A percentile compares a stretch with the other conserved stretches of the same genome.
These are phyloP conservation scores for Thymus mandschuricus DNA, from an alignment of 257 asterid genomes.

Conservation along the genomic window DNA sequence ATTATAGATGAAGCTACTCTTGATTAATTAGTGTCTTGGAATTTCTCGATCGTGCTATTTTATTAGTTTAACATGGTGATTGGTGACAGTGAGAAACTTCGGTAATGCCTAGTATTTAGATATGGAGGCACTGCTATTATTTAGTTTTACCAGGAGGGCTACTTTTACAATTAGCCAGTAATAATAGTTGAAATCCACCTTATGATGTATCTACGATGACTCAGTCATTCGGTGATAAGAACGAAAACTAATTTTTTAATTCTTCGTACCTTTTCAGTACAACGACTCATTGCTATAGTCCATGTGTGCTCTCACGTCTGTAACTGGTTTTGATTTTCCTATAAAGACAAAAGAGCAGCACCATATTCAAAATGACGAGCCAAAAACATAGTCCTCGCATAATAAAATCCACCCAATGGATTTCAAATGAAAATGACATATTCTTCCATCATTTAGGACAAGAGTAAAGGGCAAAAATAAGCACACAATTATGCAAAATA, in stretches of 20 bases:
- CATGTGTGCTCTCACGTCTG: conserved; percentile 11
- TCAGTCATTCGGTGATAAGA: background rate
- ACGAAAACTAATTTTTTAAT: background rate
- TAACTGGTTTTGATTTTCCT: conserved; percentile 15
- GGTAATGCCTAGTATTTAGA: too few relatives aligned
- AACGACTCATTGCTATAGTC: conserved; percentile 13
- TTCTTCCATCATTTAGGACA: conserved; percentile 22
- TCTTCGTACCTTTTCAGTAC: background rate
- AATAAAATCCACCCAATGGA: background rate
- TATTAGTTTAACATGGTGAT: too few relatives aligned
- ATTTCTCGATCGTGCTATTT: too few relatives aligned
- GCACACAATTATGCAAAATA: conserved; percentile 7
- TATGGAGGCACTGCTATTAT: background rate
- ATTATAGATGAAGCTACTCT: background rate
- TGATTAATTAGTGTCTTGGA: background rate
- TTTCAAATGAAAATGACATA: background rate
- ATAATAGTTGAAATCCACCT: background rate
- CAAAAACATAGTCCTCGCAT: conserved; percentile 1
- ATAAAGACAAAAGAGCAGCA: conserved; percentile 17
- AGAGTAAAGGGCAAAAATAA: background rate
- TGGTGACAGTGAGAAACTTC: too few relatives aligned
- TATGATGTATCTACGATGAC: background rate
- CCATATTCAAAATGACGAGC: conserved; percentile 6
- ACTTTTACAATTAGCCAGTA: background rate
- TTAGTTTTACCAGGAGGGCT: background rate